Percentiles rank a stretch among this genome's conserved stretches.
These are phyloP conservation scores for Saturnispora serradocipensis DNA, from an alignment of 805 yeast genomes.

Conservation along the genomic window DNA sequence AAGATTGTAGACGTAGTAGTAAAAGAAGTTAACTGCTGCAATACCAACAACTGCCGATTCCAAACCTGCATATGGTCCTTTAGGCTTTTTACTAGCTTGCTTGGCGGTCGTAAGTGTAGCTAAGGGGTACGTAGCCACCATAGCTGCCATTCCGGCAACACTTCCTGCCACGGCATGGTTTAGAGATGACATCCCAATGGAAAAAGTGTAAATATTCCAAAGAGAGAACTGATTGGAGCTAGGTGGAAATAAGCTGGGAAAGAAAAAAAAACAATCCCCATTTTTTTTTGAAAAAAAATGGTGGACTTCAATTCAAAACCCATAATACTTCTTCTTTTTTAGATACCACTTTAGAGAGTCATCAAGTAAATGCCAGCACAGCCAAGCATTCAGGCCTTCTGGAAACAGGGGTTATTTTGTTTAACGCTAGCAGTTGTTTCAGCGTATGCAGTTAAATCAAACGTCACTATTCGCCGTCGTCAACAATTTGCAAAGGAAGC, in stretches of 20 bases:
- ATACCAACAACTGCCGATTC: conserved; percentile 85
- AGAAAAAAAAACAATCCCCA: neutral
- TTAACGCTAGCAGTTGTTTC: conserved; percentile 24
- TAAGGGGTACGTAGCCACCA: conserved; percentile 83
- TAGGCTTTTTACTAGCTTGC: conserved; percentile 68
- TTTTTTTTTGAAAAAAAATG: neutral
- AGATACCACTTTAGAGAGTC: neutral
- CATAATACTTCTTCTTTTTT: neutral
- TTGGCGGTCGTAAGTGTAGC: conserved; percentile 82
- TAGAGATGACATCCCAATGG: conserved; percentile 2
- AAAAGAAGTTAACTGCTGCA: conserved; percentile 76
- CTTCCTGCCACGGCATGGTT: conserved; percentile 92
- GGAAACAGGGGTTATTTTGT: conserved; percentile 27
- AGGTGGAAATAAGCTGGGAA: neutral
- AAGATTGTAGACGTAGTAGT: conserved; percentile 84
- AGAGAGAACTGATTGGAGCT: neutral
- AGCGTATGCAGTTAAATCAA: conserved; percentile 28
- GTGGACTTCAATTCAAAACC: neutral
- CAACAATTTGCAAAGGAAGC: conserved; percentile 29
- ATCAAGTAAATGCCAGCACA: conserved; percentile 13
- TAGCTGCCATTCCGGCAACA: conserved; percentile 82
- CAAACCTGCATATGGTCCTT: conserved; percentile 74
- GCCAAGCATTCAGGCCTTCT: conserved; percentile 21
- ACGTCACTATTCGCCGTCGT: conserved; percentile 28
- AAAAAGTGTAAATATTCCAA: neutral